Percentiles rank a stretch among this genome's conserved stretches.
phyloP scores from a whole-genome alignment of 2,329 filamentous ascomycete species.

The Colletotrichum euphorbiae region DNA sequence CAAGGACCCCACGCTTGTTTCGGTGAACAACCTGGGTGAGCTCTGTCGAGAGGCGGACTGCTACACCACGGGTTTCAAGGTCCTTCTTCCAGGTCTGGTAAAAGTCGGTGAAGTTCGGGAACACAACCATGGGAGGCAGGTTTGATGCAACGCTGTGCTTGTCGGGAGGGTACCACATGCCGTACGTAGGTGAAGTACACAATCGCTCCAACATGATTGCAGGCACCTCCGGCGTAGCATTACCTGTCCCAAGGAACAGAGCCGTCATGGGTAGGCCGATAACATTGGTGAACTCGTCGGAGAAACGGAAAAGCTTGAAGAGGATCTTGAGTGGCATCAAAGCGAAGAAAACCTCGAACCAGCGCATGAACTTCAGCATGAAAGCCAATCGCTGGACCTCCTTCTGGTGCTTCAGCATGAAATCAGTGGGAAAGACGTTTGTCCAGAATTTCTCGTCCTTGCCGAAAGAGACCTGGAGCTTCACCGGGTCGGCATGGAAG shows the following conservation, averaged over 20 bases:
- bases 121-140: constrained; percentile 71
- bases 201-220: constrained; percentile 70
- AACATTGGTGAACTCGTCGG: constrained; percentile 74
- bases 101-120: constrained; percentile 68
- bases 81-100: constrained; percentile 68
- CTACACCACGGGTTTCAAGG: constrained; percentile 63
- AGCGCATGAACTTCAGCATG: constrained; percentile 66
- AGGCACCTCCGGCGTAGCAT: constrained; percentile 75
- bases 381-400: constrained; percentile 65
- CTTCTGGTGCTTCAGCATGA: constrained; percentile 63
- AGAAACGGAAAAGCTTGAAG: constrained; percentile 74
- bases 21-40: constrained; percentile 63
- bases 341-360: constrained; percentile 67
- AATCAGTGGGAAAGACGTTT: constrained; percentile 69
- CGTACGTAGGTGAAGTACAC: constrained; percentile 64
- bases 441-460: constrained; percentile 71
- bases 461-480: constrained; percentile 70
- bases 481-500: constrained; percentile 60
- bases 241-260: constrained; percentile 75
- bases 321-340: constrained; percentile 70
- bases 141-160: constrained; percentile 61
- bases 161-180: constrained; percentile 65
- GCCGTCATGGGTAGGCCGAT: constrained; percentile 66
- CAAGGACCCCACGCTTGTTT: constrained; percentile 61
- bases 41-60: constrained; percentile 66